Base-by-base conservation (phyloP, 1,284 basidiomycete species). In the Erythrobasidium hasegawianum region DNA sequence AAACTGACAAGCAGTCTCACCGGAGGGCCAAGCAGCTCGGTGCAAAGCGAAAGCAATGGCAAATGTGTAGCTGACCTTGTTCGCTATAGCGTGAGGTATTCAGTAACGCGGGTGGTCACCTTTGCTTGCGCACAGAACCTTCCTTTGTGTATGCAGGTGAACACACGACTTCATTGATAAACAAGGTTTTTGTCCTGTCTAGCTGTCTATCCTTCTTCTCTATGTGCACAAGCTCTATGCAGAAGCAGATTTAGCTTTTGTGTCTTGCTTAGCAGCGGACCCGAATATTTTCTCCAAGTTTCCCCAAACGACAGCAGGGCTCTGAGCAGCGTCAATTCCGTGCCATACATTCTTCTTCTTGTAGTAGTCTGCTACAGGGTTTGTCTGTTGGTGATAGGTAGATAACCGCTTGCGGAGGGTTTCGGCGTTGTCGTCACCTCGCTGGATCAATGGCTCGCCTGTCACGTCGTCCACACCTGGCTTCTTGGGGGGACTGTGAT, bases 351-450 rank as follows among this genome's bases (percentile, higher is more conserved):
- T 88, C 75, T 91, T 88, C 72, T 84, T 83, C 79, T 88, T 89
- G 85, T 98, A 98, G 82, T 96, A 97, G 60, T 91, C 91, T n/a
- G 93, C 89, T 27, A 98, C 95, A 38, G 94, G 93, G 2, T 87
- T 88, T 20, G 95, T 98, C 80, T 96, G 93, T 59, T 83, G 79
- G 81, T 97, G 95, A 83, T 89, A 97, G 13, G 90, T 86, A 8
- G 77, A 74, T 61, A 98, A 82, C 57, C 95, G 88, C 81, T 95
- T 97, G 74, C 86, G 85, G 61, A 98, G 83, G 14, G 95, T 91
- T 78, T 96, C 91, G 70, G 79, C 79, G 62, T 79, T 80, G 74
- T 80, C 79, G 71, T 80, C 79, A 20, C 77, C 78, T 24, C 79
- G 74, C 72, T 79, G 78, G 68, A 80, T 78, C 71, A 97, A 85